These are phyloP conservation scores for Neurospora sp. DNA, from an alignment of 495 filamentous ascomycete genomes.

Conservation along the genomic window DNA sequence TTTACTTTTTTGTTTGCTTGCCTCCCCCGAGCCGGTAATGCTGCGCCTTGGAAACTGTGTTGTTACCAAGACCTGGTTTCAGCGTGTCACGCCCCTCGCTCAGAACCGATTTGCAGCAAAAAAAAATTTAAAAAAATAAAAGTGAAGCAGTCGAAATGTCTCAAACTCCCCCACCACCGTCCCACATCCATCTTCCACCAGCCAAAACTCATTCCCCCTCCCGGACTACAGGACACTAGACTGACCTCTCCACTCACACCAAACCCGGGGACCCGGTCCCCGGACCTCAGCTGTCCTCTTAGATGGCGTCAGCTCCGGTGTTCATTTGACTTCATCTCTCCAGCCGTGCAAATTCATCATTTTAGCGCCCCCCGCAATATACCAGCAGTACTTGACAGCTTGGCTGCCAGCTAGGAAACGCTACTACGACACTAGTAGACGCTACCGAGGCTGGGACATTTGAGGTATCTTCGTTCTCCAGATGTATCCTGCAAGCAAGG, in stretches of 20 bases:
- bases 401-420: no score
- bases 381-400: no score
- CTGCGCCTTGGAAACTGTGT: not conserved
- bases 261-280: not conserved
- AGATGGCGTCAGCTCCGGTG: not conserved
- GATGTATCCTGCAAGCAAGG: no score
- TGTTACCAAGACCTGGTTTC: not conserved
- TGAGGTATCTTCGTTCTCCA: no score
- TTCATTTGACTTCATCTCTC: not conserved
- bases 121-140: not conserved
- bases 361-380: no score
- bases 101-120: not conserved
- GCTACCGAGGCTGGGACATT: no score
- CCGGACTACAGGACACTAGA: not conserved
- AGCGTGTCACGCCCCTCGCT: not conserved
- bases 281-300: not conserved
- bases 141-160: not conserved
- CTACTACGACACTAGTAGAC: no score
- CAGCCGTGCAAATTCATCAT: no score
- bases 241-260: not conserved
- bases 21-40: not conserved
- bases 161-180: not conserved
- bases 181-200: not conserved
- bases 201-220: not conserved
- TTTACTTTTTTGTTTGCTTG: not conserved